These are phyloP conservation scores for Chalara sp. DNA, from an alignment of 2,329 filamentous ascomycete species.

Conservation along the genomic window DNA sequence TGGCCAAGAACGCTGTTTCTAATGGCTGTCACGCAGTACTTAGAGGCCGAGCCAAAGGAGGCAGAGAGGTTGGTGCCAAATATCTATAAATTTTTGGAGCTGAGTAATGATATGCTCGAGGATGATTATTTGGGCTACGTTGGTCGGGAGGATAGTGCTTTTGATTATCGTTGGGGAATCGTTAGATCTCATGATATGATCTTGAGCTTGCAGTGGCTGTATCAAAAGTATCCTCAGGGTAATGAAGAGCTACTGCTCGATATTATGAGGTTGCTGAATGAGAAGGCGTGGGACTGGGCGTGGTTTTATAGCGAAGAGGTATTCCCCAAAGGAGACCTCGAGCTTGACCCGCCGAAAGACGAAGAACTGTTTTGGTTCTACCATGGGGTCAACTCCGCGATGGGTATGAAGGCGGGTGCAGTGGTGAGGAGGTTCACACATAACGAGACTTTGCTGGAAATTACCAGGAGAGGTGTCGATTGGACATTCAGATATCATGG, in stretches of 20 bases:
- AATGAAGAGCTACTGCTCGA: slow-evolving; percentile 23
- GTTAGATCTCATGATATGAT: slow-evolving; percentile 17
- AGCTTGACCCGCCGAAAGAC: slow-evolving; percentile 3
- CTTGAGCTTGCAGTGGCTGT: slow-evolving; percentile 31
- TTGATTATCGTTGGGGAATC: slow-evolving; percentile 5
- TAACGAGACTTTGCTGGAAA: slow-evolving; percentile 29
- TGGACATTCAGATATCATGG: slow-evolving; percentile 33
- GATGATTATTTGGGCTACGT: slow-evolving; percentile 41
- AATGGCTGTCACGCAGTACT: slow-evolving; percentile 20
- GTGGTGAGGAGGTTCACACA: slow-evolving; percentile 35
- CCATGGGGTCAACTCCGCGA: slow-evolving; percentile 34
- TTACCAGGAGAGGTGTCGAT: slow-evolving; percentile 31
- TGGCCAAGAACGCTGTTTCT: slow-evolving; percentile 6
- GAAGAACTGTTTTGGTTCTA: slow-evolving; percentile 8
- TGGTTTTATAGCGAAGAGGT: slow-evolving; percentile 10
- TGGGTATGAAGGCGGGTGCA: slow-evolving; percentile 30
- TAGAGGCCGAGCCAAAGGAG: slow-evolving; percentile 34
- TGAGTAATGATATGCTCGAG: slow-evolving; percentile 48
- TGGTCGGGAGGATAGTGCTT: background rate
- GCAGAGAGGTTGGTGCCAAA: background rate
- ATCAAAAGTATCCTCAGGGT: slow-evolving; percentile 22
- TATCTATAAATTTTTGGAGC: slow-evolving; percentile 33
- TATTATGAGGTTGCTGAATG: slow-evolving; percentile 22
- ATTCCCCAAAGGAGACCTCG: slow-evolving; percentile 5
- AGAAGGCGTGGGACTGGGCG: slow-evolving; percentile 16